A percentile compares a stretch with the other conserved stretches of the same genome.
Conservation (phyloP, 129 eudicot genomes). For the Tagetes erecta region DNA sequence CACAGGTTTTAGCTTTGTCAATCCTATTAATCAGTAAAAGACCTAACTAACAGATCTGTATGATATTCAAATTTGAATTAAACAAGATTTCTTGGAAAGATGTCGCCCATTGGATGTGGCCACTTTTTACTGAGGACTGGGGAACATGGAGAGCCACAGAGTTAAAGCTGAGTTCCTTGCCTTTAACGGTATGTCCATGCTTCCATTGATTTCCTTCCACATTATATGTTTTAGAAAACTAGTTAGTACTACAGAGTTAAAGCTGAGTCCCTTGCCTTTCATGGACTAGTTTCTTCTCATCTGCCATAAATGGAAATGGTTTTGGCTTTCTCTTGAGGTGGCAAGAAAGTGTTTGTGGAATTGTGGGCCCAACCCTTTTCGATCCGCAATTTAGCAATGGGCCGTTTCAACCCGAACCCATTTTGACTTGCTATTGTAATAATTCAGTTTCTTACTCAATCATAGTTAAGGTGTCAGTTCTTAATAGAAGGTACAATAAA, state of each 20-base stretch:
- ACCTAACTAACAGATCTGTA: constrained; percentile 13
- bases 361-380: not conserved
- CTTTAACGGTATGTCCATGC: constrained; percentile 65
- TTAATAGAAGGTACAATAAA: not conserved
- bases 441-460: not conserved
- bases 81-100: constrained; percentile 81
- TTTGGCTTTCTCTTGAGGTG: constrained; percentile 5
- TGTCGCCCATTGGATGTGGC: constrained; percentile 98
- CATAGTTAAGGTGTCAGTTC: not conserved
- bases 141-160: constrained; percentile 83
- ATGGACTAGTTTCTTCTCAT: not conserved
- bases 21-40: constrained; percentile 1
- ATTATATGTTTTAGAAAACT: not conserved
- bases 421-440: not conserved
- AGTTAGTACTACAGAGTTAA: not conserved
- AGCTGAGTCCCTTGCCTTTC: not conserved
- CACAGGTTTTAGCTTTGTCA: not conserved
- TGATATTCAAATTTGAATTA: constrained; percentile 15
- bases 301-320: not conserved
- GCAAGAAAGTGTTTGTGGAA: not conserved
- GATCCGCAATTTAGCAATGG: not conserved
- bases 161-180: constrained; percentile 75
- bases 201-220: constrained; percentile 15
- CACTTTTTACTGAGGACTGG: constrained; percentile 90
- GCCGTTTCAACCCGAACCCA: not conserved